Conservation (phyloP, 805 yeast genomes). For the Cyberlindnera euphorbiae region DNA sequence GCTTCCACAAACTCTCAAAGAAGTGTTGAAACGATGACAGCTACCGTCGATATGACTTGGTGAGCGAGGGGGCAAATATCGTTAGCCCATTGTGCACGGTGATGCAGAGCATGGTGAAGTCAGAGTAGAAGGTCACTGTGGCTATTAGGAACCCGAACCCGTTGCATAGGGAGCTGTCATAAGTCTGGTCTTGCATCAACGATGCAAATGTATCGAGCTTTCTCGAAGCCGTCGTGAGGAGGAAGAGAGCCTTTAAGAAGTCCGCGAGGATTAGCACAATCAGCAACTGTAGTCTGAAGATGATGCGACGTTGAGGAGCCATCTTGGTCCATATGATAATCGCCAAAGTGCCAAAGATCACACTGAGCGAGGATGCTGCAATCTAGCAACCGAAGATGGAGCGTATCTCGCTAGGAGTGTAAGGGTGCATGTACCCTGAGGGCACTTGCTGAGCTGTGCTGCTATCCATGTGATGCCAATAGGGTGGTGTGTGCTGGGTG, state of each 20-base stretch:
- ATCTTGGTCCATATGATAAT: conserved; percentile 19
- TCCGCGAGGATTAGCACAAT: conserved; percentile 16
- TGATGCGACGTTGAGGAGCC: conserved; percentile 19
- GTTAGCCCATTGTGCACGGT: conserved; percentile 21
- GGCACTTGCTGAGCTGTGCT: too few species aligned
- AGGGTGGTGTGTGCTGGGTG: too few species aligned
- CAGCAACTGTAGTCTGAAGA: conserved; percentile 20
- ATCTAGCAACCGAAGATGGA: conserved; percentile 12
- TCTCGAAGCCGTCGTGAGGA: conserved; percentile 4
- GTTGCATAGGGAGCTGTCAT: conserved; percentile 14
- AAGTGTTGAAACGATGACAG: conserved; percentile 8
- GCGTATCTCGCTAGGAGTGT: conserved; percentile 5
- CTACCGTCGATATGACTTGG: conserved; percentile 8
- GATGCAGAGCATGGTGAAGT: conserved; percentile 15
- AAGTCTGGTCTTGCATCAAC: neutral
- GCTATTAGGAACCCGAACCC: conserved; percentile 19
- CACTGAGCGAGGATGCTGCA: conserved; percentile 11
- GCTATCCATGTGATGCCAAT: too few species aligned
- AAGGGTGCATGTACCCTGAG: neutral
- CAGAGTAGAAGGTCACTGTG: conserved; percentile 13
- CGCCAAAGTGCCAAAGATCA: conserved; percentile 16
- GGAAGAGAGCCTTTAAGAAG: conserved; percentile 15
- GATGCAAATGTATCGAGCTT: conserved; percentile 1
- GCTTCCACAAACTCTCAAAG: conserved; percentile 3
- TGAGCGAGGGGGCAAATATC: conserved; percentile 16